Percentiles rank a stretch among this genome's conserved stretches.
Conservation (phyloP, 1,284 basidiomycete species). For the Papiliotrema fonsecae region DNA sequence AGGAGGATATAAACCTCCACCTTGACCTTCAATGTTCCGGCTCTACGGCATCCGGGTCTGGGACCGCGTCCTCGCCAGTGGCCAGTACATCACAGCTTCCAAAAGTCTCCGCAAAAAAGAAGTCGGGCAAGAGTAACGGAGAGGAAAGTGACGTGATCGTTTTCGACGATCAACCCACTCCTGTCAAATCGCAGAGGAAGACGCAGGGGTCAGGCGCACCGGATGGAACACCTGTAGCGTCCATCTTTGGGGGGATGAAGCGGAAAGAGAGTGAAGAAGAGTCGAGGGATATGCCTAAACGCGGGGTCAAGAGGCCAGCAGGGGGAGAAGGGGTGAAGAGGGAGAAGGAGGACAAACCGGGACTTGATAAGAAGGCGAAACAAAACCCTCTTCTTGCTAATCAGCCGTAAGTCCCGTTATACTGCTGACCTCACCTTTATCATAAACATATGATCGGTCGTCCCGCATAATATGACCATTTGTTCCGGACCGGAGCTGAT, state of each 20-base stretch:
- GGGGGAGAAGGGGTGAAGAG: conserved; percentile 3
- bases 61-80: neutral
- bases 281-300: neutral
- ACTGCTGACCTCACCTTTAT: too few species aligned
- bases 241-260: conserved; percentile 10
- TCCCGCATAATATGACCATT: neutral
- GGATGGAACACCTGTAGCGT: conserved; percentile 9
- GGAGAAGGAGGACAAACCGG: neutral
- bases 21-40: conserved; percentile 42
- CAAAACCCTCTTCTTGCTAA: conserved; percentile 40
- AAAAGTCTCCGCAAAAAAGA: neutral
- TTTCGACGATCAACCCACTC: conserved; percentile 2
- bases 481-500: neutral
- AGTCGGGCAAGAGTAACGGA: neutral
- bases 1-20: conserved; percentile 45
- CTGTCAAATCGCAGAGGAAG: neutral
- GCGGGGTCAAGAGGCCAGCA: conserved; percentile 11
- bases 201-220: neutral
- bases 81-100: neutral
- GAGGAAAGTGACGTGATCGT: neutral
- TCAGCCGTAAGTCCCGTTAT: conserved; percentile 40
- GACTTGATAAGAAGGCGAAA: conserved; percentile 26
- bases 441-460: neutral
- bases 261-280: neutral
- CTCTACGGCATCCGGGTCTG: neutral